Evolutionary conservation across 148 eudicot species (phyloP), one percentile per base, ranked within the genome.

Genomic region (Silene conica): DNA sequence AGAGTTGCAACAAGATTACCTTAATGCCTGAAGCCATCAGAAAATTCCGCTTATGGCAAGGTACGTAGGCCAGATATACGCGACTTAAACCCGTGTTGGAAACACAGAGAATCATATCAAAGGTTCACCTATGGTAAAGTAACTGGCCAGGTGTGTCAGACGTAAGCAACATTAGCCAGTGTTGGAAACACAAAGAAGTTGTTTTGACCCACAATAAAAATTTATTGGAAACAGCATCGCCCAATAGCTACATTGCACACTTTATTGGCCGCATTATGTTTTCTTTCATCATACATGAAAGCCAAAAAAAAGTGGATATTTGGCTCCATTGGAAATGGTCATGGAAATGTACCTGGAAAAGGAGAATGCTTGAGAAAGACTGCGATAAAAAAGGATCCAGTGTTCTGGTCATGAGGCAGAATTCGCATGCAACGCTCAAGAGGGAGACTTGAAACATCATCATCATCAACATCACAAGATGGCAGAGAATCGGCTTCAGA

Each of bases 391-490:
- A 95, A 95, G 76, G 99, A 90, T 69, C 99, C 99, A 69, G 82
- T 88, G 78, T 95, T 92, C 80, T 95, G 99, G 76, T 95, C 99
- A 86, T 95, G 99, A 63, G 99, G 99, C 70, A 95, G 88, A 84
- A 95, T 88, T 80, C 99, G 86, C 92, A 95, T 92, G 81, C 99
- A 95, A 58, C 84, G 89, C 82, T 92, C 99, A 64, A 95, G 86
- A 67, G 99, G 97, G 26, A 95, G 82, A 79, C 67, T 80, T 60
- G 94, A 95, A 76, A 83, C 72, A 79, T 92, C 97, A 63, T 79
- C 85, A 28, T 87, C 85, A 59, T 26, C 28, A 26, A 26, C 71
- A 68, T 77, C 78, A 57, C 76, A 41, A 16, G 73, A 46, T 72
- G 82, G 74, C 55, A 73, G 80, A 28, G 78, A 22, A 48, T 74